A percentile compares a stretch with the other conserved stretches of the same genome.
Evolutionary conservation across 352 stramenopile genomes (phyloP).

Genomic region (Globisporangium nunn): DNA sequence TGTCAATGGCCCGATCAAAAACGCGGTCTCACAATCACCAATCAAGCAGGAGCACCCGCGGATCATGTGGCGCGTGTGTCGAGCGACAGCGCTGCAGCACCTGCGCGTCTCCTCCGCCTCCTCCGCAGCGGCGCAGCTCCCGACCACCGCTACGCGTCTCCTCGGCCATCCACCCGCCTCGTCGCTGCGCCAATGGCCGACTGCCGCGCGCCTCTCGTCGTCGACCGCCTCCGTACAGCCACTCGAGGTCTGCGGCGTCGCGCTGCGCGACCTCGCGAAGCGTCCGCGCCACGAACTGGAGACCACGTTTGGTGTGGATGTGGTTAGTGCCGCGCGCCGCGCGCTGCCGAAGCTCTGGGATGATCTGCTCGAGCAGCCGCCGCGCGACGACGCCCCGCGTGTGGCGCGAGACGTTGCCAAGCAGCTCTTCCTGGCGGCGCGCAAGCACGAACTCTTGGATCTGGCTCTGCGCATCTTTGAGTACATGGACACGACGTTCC

Average conservation of each 20-base stretch:
- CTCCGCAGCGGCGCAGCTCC: neutral
- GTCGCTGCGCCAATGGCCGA: neutral
- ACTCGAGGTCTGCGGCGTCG: constrained; percentile 13
- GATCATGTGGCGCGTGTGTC: constrained; percentile 7
- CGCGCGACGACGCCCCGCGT: neutral
- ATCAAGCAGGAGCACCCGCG: too few relatives aligned
- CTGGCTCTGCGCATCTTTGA: constrained; percentile 29
- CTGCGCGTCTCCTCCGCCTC: neutral
- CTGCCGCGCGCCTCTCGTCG: constrained; percentile 1
- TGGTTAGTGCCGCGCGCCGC: constrained; percentile 21
- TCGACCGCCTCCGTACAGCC: neutral
- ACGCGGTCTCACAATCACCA: too few relatives aligned
- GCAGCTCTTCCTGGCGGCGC: constrained; percentile 28
- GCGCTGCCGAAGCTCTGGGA: constrained; percentile 23
- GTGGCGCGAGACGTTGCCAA: constrained; percentile 14
- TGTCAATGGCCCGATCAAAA: neutral
- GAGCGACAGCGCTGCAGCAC: constrained; percentile 6
- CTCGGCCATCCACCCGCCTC: too few relatives aligned
- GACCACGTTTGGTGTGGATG: constrained; percentile 13
- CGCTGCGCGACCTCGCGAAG: constrained; percentile 24
- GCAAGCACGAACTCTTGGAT: constrained; percentile 17
- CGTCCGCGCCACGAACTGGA: constrained; percentile 23
- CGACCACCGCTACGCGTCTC: neutral
- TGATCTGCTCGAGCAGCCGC: constrained; percentile 9
- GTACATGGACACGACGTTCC: constrained; percentile 32